Base-by-base conservation (phyloP, 2,329 filamentous ascomycete species). In the Penicillium sumatraense region DNA sequence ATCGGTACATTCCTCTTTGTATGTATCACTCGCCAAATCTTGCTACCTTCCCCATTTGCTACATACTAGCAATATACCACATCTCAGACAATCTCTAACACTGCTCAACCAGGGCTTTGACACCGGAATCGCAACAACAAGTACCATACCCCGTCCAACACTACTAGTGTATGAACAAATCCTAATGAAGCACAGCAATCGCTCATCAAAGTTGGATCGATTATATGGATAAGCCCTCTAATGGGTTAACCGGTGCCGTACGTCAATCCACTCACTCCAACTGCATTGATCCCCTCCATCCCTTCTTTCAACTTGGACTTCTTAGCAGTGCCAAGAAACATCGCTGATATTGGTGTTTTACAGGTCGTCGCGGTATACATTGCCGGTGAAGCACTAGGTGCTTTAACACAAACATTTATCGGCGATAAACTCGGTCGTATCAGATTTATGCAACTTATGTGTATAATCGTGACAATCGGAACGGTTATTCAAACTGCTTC, bases 1-100 rank as follows among this genome's bases (percentile, higher is more conserved):
- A 83, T 85, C 49, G 83, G 83, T 59, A 85, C 83, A 0, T 84
- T 85, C 67, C 74, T 85, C 51, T 86, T 83, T 66, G 81, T 82
- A 75, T 38, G 80, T 68, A 13, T 36, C n/a, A n/a, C n/a, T n/a
- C n/a, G n/a, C n/a, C n/a, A n/a, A n/a, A n/a, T n/a, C n/a, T n/a
- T n/a, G n/a, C n/a, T n/a, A n/a, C n/a, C n/a, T n/a, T n/a, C n/a
- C n/a, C n/a, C n/a, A n/a, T n/a, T n/a, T n/a, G n/a, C n/a, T n/a
- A n/a, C n/a, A n/a, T n/a, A n/a, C n/a, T n/a, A n/a, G n/a, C n/a
- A n/a, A n/a, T n/a, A n/a, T n/a, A n/a, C n/a, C n/a, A n/a, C n/a
- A n/a, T n/a, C n/a, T n/a, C n/a, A n/a, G n/a, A n/a, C n/a, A n/a
- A n/a, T n/a, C n/a, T n/a, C n/a, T n/a, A n/a, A n/a, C n/a, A n/a